Percentiles rank a stretch among this genome's conserved stretches.
phyloP scores from a whole-genome alignment of 345 rosid genomes.

The Dimocarpus longan region DNA sequence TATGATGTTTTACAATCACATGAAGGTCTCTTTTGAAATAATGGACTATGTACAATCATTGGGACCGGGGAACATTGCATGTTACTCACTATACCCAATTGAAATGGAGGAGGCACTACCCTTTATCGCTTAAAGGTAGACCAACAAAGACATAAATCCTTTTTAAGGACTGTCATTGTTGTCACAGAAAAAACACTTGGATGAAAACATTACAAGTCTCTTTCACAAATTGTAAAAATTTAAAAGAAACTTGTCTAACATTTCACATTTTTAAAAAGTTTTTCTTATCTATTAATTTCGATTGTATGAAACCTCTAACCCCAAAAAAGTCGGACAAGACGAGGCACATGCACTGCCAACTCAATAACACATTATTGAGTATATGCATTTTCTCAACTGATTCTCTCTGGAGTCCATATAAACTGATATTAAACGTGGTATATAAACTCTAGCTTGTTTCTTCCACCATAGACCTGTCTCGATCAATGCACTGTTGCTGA shows the following conservation, averaged over 20 bases:
- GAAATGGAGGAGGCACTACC: background rate
- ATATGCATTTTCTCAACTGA: background rate
- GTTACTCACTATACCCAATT: background rate
- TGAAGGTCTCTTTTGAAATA: background rate
- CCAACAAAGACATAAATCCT: background rate
- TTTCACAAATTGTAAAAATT: background rate
- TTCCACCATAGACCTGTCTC: background rate
- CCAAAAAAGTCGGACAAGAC: too few relatives aligned
- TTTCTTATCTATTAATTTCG: too few relatives aligned
- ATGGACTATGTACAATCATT: conserved; percentile 14
- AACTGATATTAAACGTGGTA: background rate
- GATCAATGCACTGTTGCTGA: background rate
- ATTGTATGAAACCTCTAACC: too few relatives aligned
- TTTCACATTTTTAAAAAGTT: too few relatives aligned
- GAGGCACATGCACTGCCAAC: background rate
- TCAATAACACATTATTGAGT: background rate
- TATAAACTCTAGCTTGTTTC: background rate
- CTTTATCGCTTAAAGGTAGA: too few relatives aligned
- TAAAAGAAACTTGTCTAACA: background rate
- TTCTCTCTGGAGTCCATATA: background rate
- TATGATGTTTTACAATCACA: background rate
- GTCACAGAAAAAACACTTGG: background rate
- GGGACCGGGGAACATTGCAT: conserved; percentile 7
- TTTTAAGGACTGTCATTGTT: background rate
- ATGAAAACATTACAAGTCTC: background rate